A percentile compares a stretch with the other conserved stretches of the same genome.
These are phyloP conservation scores for Nepenthes alata DNA, from an alignment of 179 eudicot species.

Conservation along the genomic window DNA sequence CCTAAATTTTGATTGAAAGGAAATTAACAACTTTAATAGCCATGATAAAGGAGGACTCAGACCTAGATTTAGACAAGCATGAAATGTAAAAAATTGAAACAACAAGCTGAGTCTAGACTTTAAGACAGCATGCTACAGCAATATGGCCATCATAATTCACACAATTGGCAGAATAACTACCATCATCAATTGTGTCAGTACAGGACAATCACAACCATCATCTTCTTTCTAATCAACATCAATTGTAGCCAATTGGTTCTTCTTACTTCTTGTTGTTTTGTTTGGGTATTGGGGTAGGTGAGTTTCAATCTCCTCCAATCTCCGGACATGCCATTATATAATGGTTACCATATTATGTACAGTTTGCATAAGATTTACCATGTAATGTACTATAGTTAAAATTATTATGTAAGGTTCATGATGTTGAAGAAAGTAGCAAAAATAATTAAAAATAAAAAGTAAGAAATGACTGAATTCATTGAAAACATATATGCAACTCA, in stretches of 20 bases:
- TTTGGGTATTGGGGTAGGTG: no score
- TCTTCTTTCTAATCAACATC: no score
- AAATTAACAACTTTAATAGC: no score
- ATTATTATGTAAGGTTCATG: no score
- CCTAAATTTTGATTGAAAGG: background rate
- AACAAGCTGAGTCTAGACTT: background rate
- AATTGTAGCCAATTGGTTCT: no score
- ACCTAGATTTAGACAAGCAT: no score
- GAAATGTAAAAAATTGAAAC: background rate
- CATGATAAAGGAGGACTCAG: no score
- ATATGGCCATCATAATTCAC: background rate
- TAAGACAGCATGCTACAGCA: background rate
- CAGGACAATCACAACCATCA: no score
- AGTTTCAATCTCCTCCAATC: no score
- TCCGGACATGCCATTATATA: background rate
- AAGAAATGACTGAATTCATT: background rate
- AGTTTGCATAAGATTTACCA: background rate
- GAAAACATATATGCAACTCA: slow-evolving; percentile 32
- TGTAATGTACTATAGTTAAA: background rate
- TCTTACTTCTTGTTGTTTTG: no score
- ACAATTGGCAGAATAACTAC: background rate
- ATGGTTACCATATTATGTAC: no score
- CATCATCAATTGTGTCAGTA: no score
- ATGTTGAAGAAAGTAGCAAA: background rate
- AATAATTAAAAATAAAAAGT: background rate